Conservation (phyloP, 108 stramenopile genomes). For the Bacterosira constricta region DNA sequence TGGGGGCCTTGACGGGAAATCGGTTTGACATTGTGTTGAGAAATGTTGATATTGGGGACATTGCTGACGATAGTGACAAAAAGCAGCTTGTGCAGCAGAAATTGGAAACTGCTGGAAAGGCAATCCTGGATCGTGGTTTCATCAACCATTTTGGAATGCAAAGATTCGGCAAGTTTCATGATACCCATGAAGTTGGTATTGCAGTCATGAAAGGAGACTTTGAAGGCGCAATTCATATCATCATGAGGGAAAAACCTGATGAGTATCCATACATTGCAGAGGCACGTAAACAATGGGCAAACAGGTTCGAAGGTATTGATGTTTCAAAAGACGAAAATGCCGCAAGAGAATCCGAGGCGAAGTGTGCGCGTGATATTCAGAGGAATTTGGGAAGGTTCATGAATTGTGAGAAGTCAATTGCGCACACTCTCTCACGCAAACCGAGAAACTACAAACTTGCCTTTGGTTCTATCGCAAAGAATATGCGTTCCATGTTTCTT, state of each 20-base stretch:
- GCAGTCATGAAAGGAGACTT: constrained; percentile 79
- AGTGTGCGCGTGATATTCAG: constrained; percentile 55
- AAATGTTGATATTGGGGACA: constrained; percentile 57
- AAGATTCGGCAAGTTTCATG: constrained; percentile 88
- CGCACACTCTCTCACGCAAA: constrained; percentile 59
- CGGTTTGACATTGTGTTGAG: constrained; percentile 88
- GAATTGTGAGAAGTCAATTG: constrained; percentile 70
- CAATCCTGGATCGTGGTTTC: constrained; percentile 72
- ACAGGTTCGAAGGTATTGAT: constrained; percentile 62
- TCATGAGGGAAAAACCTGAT: constrained; percentile 82
- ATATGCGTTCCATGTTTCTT: constrained; percentile 87
- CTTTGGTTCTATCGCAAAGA: constrained; percentile 76
- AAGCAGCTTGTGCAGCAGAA: constrained; percentile 22
- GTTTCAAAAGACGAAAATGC: constrained; percentile 44
- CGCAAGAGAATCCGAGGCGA: constrained; percentile 57
- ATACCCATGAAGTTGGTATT: constrained; percentile 86
- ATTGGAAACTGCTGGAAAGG: constrained; percentile 57
- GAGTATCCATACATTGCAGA: constrained; percentile 50
- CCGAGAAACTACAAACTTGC: constrained; percentile 87
- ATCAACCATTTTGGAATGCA: constrained; percentile 97
- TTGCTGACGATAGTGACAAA: neutral
- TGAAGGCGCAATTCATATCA: constrained; percentile 75
- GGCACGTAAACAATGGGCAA: constrained; percentile 70
- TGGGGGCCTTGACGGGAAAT: constrained; percentile 86
- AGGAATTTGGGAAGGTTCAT: constrained; percentile 66